Base-by-base conservation (phyloP, 148 eudicot genomes). In the Rhododendron simsii region DNA sequence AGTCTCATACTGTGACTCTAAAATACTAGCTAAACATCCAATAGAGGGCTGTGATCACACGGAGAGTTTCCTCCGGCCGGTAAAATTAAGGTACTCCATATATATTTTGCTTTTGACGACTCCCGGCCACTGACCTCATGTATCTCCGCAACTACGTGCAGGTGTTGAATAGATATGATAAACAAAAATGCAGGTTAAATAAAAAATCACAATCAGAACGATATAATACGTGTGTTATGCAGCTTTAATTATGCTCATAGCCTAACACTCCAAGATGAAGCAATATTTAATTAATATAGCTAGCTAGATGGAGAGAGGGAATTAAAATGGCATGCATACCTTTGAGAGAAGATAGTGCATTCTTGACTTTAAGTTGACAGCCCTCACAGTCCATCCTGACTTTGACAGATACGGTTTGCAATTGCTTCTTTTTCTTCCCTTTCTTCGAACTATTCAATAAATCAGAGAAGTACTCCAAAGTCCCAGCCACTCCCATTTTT, bases 381-480 rank as follows among this genome's bases (percentile, higher is more conserved):
- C 97, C 97, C 33, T 94, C 97, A 84, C 97, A 94, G 81, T 92
- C 94, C 93, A 94, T 94, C 37, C 95, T 89, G 48, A 94, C 90
- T 81, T 92, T 94, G 80, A 94, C 92, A 39, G 89, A 67, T 5
- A 94, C 94, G 0, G 93, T 93, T 20, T 86, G 90, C 9, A 92
- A 50, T 48, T 90, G 92, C 88, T 90, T 94, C 88, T 84, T 90
- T 55, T 93, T 94, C 90, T 93, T 92, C 74, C 83, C 84, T 77
- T 71, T 86, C 84, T 57, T 92, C 0, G 86, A 50, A 35, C 73
- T 88, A 51, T 88, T 89, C 2, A 91, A 39, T 30, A 92, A 51
- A 26, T 94, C 95, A n/a, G 93, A 88, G 12, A 94, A 86, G 87
- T 90, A 94, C 50, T 94, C 95, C 85, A 92, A 61, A 35, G 94